These are phyloP conservation scores for Spizellomyces sp. DNA, from an alignment of 192 early-diverging fungal species.

Conservation along the genomic window DNA sequence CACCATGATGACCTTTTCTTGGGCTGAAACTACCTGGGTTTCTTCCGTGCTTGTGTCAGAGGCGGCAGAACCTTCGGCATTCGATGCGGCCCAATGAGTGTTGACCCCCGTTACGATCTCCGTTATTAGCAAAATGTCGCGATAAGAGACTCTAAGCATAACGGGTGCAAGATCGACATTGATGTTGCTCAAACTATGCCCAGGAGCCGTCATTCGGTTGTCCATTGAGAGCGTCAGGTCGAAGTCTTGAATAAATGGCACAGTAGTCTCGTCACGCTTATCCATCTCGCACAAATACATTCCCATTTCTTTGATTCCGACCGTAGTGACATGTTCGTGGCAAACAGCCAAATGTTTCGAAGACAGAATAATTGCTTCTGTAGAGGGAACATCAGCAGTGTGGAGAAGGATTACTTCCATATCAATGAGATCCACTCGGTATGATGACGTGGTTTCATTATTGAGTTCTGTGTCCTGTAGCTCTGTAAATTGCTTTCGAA, in stretches of 20 bases:
- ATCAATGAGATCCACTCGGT: slow-evolving; percentile 75
- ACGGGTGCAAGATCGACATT: slow-evolving; percentile 76
- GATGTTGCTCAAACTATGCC: slow-evolving; percentile 64
- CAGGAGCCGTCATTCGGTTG: slow-evolving; percentile 61
- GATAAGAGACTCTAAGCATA: slow-evolving; percentile 82
- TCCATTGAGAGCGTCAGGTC: slow-evolving; percentile 82
- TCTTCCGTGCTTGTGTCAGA: neutral
- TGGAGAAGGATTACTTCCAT: slow-evolving; percentile 87
- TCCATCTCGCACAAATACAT: slow-evolving; percentile 93
- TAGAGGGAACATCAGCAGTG: slow-evolving; percentile 63
- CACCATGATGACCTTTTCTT: slow-evolving; percentile 42
- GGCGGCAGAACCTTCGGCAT: neutral
- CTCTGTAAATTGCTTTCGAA: neutral
- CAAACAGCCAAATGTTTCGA: slow-evolving; percentile 78
- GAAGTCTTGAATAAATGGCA: slow-evolving; percentile 91
- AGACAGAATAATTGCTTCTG: slow-evolving; percentile 89
- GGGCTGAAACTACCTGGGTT: neutral
- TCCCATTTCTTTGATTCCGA: slow-evolving; percentile 79
- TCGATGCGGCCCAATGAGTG: neutral
- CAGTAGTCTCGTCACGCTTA: slow-evolving; percentile 70
- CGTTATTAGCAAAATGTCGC: slow-evolving; percentile 79
- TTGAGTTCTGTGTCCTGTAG: neutral
- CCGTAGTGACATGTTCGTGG: slow-evolving; percentile 74
- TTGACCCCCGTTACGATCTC: slow-evolving; percentile 65
- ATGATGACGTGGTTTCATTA: slow-evolving; percentile 48